Base-by-base conservation (phyloP, 2,329 filamentous ascomycete genomes). In the Alternaria arborescens region DNA sequence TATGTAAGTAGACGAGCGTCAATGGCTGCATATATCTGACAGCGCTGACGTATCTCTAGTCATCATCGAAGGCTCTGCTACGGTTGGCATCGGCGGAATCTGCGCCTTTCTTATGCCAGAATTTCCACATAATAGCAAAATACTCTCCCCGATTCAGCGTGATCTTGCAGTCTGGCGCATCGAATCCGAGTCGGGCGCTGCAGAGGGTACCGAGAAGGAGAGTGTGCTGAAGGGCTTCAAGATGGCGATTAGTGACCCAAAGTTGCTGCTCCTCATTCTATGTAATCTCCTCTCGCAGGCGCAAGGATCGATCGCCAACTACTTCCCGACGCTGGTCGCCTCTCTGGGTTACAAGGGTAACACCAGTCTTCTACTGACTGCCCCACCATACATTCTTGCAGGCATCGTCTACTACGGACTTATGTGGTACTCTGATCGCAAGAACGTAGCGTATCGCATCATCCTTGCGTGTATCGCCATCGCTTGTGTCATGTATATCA, bases 391-490 rank as follows among this genome's bases (percentile, higher is more conserved):
- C 8, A 40, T 40, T n/a, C 14, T 40, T 14, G 14, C 14, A 14
- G 14, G 14, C 10, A 20, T 40, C n/a, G 16, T 16, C 14, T 40
- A 16, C 5, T 40, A 40, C n/a, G 58, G 80, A 59, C 60, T 69
- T 46, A 70, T 83, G 46, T 68, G 67, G 18, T 81, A 83, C 48
- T 36, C 83, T 8, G 82, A 84, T 63, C 77, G 72, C n/a, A 59
- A 77, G 43, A 75, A 76, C 55, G 77, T 78, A 22, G 78, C 82
- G 6, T 83, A 82, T 73, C 82, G 66, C 16, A 66, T 71, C 55
- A 69, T 71, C 26, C 38, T 70, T 12, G 55, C 83, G 59, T 85
- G 85, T 64, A 73, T 79, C 53, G 59, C 69, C 12, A 69, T 60
- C 4, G 62, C 71, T 12, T 69, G 66, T 28, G 69, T 64, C 10